A percentile compares a stretch with the other conserved stretches of the same genome.
These are phyloP conservation scores for Albizia julibrissin DNA, from an alignment of 306 rosid species.

Conservation along the genomic window DNA sequence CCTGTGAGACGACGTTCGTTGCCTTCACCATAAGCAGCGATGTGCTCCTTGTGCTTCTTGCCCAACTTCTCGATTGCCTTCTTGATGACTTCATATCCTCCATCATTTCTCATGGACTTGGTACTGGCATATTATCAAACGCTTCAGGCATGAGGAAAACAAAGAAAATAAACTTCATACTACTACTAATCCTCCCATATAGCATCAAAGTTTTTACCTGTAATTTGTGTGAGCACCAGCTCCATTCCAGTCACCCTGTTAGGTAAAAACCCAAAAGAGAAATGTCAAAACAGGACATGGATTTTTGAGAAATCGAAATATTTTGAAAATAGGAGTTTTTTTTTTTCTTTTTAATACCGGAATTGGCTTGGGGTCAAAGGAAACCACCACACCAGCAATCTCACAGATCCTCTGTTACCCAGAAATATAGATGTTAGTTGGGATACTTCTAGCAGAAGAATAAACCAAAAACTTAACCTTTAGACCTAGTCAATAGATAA, in stretches of 20 bases:
- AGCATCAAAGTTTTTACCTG: slow-evolving; percentile 54
- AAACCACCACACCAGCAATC: slow-evolving; percentile 75
- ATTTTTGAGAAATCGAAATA: background rate
- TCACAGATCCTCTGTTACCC: slow-evolving; percentile 81
- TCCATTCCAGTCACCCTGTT: slow-evolving; percentile 96
- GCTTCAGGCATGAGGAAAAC: background rate
- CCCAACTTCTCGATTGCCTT: slow-evolving; percentile 72
- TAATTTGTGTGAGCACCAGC: slow-evolving; percentile 98
- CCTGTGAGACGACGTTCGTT: slow-evolving; percentile 93
- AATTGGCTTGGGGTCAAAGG: slow-evolving; percentile 92
- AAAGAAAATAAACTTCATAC: background rate
- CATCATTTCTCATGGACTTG: slow-evolving; percentile 72
- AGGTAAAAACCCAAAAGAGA: background rate
- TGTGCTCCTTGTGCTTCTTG: slow-evolving; percentile 80
- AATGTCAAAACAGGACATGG: background rate
- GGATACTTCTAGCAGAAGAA: background rate
- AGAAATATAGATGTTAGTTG: background rate
- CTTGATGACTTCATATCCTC: slow-evolving; percentile 79
- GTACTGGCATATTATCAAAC: slow-evolving; percentile 53
- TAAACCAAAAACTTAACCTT: background rate
- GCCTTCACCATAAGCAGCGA: slow-evolving; percentile 92
- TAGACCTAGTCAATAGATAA: background rate
- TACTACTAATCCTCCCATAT: background rate
- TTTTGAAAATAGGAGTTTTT: background rate
- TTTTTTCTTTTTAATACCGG: slow-evolving; percentile 35